Evolutionary conservation across 164 flowering plant genomes (phyloP), one percentile per base, ranked within the genome.

Genomic region (Buxus sempervirens): DNA sequence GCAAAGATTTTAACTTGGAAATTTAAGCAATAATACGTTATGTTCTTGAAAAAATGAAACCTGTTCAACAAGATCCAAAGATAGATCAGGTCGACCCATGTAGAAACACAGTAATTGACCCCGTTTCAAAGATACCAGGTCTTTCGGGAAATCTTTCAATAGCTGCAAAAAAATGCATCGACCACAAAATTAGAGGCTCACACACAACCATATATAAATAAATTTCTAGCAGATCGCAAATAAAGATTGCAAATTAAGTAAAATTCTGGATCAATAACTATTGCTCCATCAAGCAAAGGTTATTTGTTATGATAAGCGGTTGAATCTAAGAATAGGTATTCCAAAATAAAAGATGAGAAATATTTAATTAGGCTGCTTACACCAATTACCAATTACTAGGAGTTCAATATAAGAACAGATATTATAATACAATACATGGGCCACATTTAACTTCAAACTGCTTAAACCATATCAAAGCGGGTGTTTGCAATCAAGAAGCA

Each of bases 61-160:
- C 97, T 88, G 87, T 72, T 91, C 65, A 69, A 83, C 90, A 66
- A 94, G 85, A 54, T 71, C 62, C 73, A 94, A 71, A 38, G 84
- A 87, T 28, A 82, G 65, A 81, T 88, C 91, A 58, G 91, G 88
- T 24, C 84, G 81, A 56, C 88, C 98, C 87, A 80, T 84, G 83
- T 87, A 91, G 78, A 94, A 91, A 82, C 93, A 86, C 38, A 90
- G 63, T 14, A 83, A 36, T 73, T 91, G 96, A 65, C 84, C 93
- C 78, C 96, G 84, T 75, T 93, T 91, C 77, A 91, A 62, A 68
- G 97, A 86, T 58, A 67, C 83, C 71, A 93, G 77, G 82, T 93
- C 97, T 79, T 73, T 88, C 10, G 98, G 97, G 70, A 84, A 91
- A 49, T 83, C 82, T 64, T 77, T 80, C 42, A 91, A 65, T 18